Conservation (phyloP, 2,329 filamentous ascomycete species). For the Colletotrichum incanum region DNA sequence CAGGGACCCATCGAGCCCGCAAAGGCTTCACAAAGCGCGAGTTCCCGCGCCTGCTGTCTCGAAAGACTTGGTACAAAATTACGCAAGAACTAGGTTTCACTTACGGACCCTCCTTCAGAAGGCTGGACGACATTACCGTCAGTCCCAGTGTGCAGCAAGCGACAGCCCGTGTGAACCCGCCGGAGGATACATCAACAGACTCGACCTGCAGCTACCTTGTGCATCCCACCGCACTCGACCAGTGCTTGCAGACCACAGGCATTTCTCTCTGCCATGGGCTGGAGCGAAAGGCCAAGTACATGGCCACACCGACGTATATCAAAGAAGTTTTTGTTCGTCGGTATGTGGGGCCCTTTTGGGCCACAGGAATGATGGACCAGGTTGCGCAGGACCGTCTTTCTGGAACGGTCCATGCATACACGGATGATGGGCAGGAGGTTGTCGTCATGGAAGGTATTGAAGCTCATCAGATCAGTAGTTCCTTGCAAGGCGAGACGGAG, state of each 20-base stretch:
- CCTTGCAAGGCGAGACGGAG: constrained; percentile 1
- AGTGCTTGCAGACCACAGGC: constrained; percentile 50
- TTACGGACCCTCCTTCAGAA: constrained; percentile 52
- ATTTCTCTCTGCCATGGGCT: constrained; percentile 40
- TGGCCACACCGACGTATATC: constrained; percentile 14
- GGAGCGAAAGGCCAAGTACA: constrained; percentile 8
- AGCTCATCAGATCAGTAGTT: not conserved
- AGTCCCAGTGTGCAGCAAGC: constrained; percentile 44
- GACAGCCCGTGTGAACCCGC: constrained; percentile 39
- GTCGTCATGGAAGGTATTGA: constrained; percentile 10
- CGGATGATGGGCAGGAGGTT: constrained; percentile 4
- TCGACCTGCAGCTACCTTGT: constrained; percentile 48
- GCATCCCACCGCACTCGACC: constrained; percentile 58
- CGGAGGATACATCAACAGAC: not conserved
- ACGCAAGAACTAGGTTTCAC: constrained; percentile 49
- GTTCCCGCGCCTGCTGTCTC: not conserved
- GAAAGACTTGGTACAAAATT: constrained; percentile 46
- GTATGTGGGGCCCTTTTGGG: constrained; percentile 6
- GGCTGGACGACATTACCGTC: constrained; percentile 46
- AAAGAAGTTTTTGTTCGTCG: constrained; percentile 1
- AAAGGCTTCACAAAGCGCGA: constrained; percentile 37
- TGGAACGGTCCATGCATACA: constrained; percentile 9
- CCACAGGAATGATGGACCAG: constrained; percentile 9
- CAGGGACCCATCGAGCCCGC: constrained; percentile 28
- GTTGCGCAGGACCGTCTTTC: constrained; percentile 1